Percentiles rank a stretch among this genome's conserved stretches.
Evolutionary conservation across 371 early-diverging fungal species (phyloP).

Genomic region (Paraphysoderma sedebokerense): DNA sequence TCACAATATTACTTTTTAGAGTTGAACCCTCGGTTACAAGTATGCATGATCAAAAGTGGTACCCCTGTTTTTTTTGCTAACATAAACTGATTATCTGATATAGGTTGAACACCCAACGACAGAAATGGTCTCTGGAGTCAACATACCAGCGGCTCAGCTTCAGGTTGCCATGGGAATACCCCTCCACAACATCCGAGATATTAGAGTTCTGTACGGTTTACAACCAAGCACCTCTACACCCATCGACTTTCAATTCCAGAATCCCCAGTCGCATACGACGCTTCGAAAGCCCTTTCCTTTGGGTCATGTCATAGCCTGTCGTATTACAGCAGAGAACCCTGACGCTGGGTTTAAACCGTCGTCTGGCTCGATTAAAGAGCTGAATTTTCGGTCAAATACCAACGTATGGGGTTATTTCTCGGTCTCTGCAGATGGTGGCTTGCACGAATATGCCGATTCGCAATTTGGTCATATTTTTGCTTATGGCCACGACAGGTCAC

Average conservation of each 20-base stretch:
- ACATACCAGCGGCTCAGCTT: constrained; percentile 93
- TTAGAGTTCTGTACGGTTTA: constrained; percentile 82
- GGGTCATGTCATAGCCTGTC: constrained; percentile 95
- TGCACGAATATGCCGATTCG: constrained; percentile 97
- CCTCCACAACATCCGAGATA: constrained; percentile 81
- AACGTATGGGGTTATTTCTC: constrained; percentile 99
- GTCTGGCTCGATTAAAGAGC: constrained; percentile 84
- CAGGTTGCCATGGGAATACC: constrained; percentile 97
- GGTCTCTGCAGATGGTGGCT: constrained; percentile 79
- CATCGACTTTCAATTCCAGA: constrained; percentile 82
- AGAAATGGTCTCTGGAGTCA: constrained; percentile 95
- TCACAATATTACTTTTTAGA: constrained; percentile 92
- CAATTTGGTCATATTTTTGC: constrained; percentile 99
- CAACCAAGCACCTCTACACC: constrained; percentile 56
- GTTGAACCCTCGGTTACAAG: constrained; percentile 94
- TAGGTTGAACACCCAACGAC: constrained; percentile 98
- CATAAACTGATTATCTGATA: neutral
- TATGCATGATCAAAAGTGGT: too few relatives aligned
- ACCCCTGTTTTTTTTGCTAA: neutral
- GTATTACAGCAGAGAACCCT: constrained; percentile 99
- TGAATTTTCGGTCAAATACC: constrained; percentile 82
- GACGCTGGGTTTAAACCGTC: constrained; percentile 97
- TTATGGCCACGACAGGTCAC: constrained; percentile 86
- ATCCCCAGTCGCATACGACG: constrained; percentile 50
- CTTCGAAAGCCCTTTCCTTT: constrained; percentile 84